Evolutionary conservation across 2,329 filamentous ascomycete species (phyloP).

Genomic region (Colletotrichum liriopes): DNA sequence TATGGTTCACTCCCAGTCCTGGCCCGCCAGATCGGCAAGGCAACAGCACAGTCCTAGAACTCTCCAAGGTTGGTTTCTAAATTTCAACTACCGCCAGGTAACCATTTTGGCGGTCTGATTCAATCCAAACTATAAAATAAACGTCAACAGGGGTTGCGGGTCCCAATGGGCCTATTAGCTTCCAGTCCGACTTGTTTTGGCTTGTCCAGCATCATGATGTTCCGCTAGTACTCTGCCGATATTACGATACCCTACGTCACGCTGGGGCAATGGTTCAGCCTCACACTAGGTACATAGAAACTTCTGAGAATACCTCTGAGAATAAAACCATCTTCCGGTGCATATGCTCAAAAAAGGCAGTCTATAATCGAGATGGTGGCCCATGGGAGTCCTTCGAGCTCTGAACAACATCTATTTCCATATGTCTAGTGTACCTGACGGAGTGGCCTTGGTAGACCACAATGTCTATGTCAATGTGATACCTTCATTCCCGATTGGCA

Average conservation of each 20-base stretch:
- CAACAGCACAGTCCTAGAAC: neutral
- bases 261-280: neutral
- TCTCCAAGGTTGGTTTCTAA: neutral
- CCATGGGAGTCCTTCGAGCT: neutral
- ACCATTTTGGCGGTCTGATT: neutral
- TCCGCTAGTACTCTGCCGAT: neutral
- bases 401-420: neutral
- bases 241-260: neutral
- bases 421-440: neutral
- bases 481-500: neutral
- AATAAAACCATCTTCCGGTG: neutral
- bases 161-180: neutral
- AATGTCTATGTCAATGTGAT: neutral
- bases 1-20: too few relatives aligned
- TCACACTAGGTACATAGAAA: neutral
- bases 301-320: neutral
- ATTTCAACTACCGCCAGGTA: neutral
- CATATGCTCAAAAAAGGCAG: too few relatives aligned
- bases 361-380: too few relatives aligned
- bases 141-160: neutral
- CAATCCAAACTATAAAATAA: neutral
- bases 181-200: neutral
- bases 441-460: neutral
- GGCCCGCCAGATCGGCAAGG: neutral
- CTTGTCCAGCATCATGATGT: neutral